These are phyloP conservation scores for Pleurotus cornucopiae DNA, from an alignment of 768 basidiomycete genomes.

Conservation along the genomic window DNA sequence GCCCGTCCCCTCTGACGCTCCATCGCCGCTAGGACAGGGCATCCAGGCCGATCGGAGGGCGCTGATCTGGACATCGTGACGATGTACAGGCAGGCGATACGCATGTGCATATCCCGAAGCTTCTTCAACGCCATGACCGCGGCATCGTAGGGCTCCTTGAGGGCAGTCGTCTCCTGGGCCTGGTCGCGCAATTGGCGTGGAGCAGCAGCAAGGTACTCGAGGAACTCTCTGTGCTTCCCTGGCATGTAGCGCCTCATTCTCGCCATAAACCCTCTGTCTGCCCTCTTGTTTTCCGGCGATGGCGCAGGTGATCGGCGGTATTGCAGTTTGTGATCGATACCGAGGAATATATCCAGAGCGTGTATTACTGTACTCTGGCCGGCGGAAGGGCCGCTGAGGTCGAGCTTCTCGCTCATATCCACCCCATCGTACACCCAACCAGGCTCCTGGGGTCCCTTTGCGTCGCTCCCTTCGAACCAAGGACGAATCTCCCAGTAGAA, in stretches of 20 bases:
- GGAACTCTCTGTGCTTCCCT: slow-evolving; percentile 81
- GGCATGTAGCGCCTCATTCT: slow-evolving; percentile 97
- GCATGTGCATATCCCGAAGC: slow-evolving; percentile 86
- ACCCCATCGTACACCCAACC: slow-evolving; percentile 82
- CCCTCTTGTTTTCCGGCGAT: slow-evolving; percentile 59
- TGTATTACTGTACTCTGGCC: slow-evolving; percentile 94
- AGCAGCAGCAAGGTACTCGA: slow-evolving; percentile 57
- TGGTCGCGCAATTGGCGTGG: slow-evolving; percentile 62
- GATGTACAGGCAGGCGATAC: slow-evolving; percentile 83
- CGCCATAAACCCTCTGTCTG: slow-evolving; percentile 80
- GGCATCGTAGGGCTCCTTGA: slow-evolving; percentile 74
- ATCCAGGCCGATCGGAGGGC: slow-evolving; percentile 40
- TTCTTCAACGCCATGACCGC: slow-evolving; percentile 77
- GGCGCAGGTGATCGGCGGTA: slow-evolving; percentile 66
- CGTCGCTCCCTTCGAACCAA: slow-evolving; percentile 87
- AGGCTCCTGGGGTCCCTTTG: slow-evolving; percentile 43
- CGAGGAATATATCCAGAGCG: slow-evolving; percentile 79
- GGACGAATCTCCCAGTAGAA: slow-evolving; percentile 91
- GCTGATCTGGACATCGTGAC: slow-evolving; percentile 74
- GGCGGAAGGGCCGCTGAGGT: slow-evolving; percentile 85
- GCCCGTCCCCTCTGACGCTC: slow-evolving; percentile 34
- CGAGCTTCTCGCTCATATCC: slow-evolving; percentile 48
- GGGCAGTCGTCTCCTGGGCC: slow-evolving; percentile 49
- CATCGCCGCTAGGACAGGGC: slow-evolving; percentile 55
- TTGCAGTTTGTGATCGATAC: slow-evolving; percentile 83